phyloP scores from a whole-genome alignment of 2,329 filamentous ascomycete genomes.

The Fusarium sp. region DNA sequence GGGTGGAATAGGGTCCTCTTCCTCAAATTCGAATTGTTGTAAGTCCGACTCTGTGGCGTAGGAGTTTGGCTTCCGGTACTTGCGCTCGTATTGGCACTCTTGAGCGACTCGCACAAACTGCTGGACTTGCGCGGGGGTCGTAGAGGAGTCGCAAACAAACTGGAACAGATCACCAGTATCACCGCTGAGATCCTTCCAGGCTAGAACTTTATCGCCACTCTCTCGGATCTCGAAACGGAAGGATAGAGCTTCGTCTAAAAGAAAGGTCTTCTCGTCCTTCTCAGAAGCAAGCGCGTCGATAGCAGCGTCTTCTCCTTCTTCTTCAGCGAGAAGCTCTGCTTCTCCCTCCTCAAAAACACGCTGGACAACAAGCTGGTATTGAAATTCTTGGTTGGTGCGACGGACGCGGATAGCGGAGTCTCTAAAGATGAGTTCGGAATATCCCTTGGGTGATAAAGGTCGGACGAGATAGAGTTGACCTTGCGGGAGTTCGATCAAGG shows the following conservation, averaged over 20 bases:
- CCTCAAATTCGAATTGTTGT: constrained; percentile 82
- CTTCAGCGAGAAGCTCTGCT: constrained; percentile 89
- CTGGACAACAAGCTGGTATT: constrained; percentile 97
- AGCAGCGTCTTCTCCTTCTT: constrained; percentile 85
- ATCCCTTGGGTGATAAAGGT: constrained; percentile 94
- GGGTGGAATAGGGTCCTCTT: constrained; percentile 73
- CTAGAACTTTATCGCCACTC: constrained; percentile 85
- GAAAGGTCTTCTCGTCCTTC: constrained; percentile 96
- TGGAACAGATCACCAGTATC: constrained; percentile 97
- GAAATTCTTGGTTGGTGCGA: constrained; percentile 92
- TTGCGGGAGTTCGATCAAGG: constrained; percentile 92
- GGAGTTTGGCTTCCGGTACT: constrained; percentile 84
- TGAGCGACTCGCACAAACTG: constrained; percentile 86
- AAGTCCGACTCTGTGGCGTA: constrained; percentile 86
- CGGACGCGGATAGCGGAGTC: constrained; percentile 94
- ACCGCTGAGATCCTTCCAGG: constrained; percentile 94
- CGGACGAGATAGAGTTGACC: constrained; percentile 98
- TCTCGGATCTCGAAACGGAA: constrained; percentile 87
- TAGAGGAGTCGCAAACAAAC: constrained; percentile 89
- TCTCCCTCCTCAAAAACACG: constrained; percentile 98
- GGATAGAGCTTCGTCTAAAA: constrained; percentile 92
- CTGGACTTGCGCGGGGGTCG: constrained; percentile 77
- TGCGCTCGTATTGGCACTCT: constrained; percentile 98
- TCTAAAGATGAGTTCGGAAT: constrained; percentile 98
- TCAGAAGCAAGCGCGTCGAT: constrained; percentile 80